Evolutionary conservation across 805 yeast species (phyloP).

Genomic region (Komagataella pseudopastoris): DNA sequence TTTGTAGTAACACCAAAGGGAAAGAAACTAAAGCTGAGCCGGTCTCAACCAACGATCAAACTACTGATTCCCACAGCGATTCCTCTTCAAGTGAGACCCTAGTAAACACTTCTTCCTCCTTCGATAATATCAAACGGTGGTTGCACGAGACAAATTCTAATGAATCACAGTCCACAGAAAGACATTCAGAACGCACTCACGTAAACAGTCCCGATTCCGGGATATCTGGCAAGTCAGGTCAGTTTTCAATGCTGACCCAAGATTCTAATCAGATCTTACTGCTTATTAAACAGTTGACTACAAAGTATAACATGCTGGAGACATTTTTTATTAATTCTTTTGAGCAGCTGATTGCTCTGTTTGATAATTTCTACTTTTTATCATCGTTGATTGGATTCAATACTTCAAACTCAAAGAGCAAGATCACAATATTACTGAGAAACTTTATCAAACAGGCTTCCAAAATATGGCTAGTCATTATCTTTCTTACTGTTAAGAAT

Average conservation of each 20-base stretch:
- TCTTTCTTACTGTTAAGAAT: conserved; percentile 14
- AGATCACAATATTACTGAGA: not conserved
- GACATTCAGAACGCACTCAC: not conserved
- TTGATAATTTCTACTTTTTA: conserved; percentile 4
- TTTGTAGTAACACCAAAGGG: not conserved
- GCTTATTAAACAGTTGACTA: not conserved
- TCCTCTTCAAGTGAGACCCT: not conserved
- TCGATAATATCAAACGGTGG: not conserved
- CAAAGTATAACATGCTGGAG: conserved; percentile 1
- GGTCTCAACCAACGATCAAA: not conserved
- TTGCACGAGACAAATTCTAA: not conserved
- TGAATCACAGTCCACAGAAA: not conserved
- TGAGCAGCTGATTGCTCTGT: conserved; percentile 3
- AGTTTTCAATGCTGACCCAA: not conserved
- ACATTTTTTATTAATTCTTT: conserved; percentile 1
- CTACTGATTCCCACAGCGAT: not conserved
- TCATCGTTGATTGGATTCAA: not conserved
- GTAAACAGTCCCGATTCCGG: not conserved
- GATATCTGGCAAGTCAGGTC: not conserved
- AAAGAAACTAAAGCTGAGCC: not conserved
- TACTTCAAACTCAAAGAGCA: not conserved
- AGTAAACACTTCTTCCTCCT: not conserved
- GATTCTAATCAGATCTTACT: not conserved
- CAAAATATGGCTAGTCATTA: conserved; percentile 15
- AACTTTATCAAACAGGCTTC: conserved; percentile 11